Evolutionary conservation across 768 basidiomycete species (phyloP), one percentile per base, ranked within the genome.

Genomic region (Mycena kentingensis): DNA sequence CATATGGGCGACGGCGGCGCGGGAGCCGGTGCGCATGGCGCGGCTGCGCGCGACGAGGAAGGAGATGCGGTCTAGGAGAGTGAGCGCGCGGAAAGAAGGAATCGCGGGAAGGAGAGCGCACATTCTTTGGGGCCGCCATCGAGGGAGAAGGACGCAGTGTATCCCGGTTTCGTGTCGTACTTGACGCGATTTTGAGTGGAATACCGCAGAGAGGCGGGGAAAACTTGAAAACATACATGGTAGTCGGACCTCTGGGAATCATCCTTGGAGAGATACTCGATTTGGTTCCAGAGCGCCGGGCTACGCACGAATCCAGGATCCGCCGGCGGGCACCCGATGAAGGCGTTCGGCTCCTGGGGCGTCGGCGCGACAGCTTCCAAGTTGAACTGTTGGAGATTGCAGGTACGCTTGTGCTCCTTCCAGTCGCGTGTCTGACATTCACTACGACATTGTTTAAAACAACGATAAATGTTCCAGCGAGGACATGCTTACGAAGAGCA

Each of bases 341-440:
- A 44, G 13, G 35, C 26, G 27, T 3, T 31, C 39, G 1, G 27
- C 6, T 5, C 32, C 11, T 28, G 26, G 1, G 48, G 42, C 1
- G 43, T 32, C 16, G 54, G 48, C 16, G 21, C 16, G 22, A 50
- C 27, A 8, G 49, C 25, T 4, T 5, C 18, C 2, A 44, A 48
- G 18, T 55, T 49, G 26, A 55, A 55, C 2, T n/a, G 36, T 2
- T 21, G 6, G 4, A 26, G 7, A 16, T 44, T 44, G 37, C 48
- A 55, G 8, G 29, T 16, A 21, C 46, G 49, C 24, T 55, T 50
- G 34, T 50, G 54, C 8, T 31, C 29, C 4, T 34, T 19, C 54
- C 54, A 55, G 22, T 55, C 54, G 10, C 34, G 49, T 21, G 37
- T 55, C 31, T 55, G 54, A 27, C 54, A 55, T 15, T 26, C 38